Base-by-base conservation (phyloP, 805 yeast species). In the Myxozyma udenii region DNA sequence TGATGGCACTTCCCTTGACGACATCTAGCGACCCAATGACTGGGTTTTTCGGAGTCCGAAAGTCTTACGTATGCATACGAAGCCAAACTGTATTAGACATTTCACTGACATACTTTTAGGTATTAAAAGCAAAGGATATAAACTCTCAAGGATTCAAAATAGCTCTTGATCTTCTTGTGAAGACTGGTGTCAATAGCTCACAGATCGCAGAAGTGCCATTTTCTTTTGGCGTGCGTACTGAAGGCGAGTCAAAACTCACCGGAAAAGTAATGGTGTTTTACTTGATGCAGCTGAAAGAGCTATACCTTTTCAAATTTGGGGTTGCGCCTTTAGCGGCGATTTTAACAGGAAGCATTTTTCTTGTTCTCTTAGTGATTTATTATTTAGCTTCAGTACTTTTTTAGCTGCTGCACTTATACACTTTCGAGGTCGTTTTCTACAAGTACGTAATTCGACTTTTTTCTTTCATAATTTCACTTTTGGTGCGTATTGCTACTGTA, bases 21-120 rank as follows among this genome's bases (percentile, higher is more conserved):
- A 62, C 71, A n/a, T 79, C 78, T 14, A 72, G 76, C 45, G 80
- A 76, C 60, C 80, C 80, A 56, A 76, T 76, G 80, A 70, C 75
- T 61, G 80, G 80, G 14, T 76, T 74, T 63, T 76, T 76, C 55
- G 80, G 80, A 40, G 63, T 76, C 46, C 79, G 75, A 58, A 75
- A 73, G 62, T 67, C 55, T 14, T 75, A 74, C 50, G 63, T 76
- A n/a, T 46, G 7, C 14, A 22, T 28, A 19, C 18, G 21, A 14
- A 41, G 18, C 7, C 37, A 12, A 7, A 37, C 7, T 6, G 24
- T 41, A 18, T 33, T 30, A 18, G 24, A 40, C 11, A 25, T 40
- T 9, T 18, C 19, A 11, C 11, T 4, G 11, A 6, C 11, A 5
- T 18, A 23, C n/a, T n/a, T n/a, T n/a, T n/a, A n/a, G n/a, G n/a